phyloP scores from a whole-genome alignment of 2,329 filamentous ascomycete genomes.

The Ilyonectria robusta region DNA sequence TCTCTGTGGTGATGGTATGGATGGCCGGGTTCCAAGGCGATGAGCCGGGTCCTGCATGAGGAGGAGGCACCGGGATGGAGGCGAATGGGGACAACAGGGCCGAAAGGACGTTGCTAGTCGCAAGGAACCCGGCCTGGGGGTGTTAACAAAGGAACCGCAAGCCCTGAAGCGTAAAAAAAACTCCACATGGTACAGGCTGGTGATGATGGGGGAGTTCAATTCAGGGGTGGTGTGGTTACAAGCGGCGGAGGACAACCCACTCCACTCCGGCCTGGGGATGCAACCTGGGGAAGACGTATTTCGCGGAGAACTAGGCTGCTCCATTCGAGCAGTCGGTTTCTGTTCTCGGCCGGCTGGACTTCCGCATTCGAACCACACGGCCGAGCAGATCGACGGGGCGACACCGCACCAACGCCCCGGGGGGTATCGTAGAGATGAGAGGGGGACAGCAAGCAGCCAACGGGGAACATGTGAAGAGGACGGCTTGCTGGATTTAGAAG shows the following conservation, averaged over 20 bases:
- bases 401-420: constrained; percentile 22
- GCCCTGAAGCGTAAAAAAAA: background rate
- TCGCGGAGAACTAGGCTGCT: background rate
- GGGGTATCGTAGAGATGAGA: constrained; percentile 6
- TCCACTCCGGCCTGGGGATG: background rate
- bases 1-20: constrained; percentile 8
- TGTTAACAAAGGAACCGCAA: constrained; percentile 17
- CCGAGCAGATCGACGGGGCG: constrained; percentile 44
- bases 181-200: background rate
- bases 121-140: constrained; percentile 9
- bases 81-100: constrained; percentile 35
- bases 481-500: background rate
- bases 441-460: background rate
- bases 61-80: constrained; percentile 2
- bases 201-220: background rate
- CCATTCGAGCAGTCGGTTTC: background rate
- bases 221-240: constrained; percentile 11
- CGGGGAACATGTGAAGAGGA: background rate
- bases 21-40: constrained; percentile 40
- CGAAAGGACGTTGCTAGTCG: constrained; percentile 31
- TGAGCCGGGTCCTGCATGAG: constrained; percentile 35
- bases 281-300: constrained; percentile 1
- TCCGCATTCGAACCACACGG: constrained; percentile 44
- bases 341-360: constrained; percentile 32
- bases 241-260: constrained; percentile 7